A percentile compares a stretch with the other conserved stretches of the same genome.
Conservation (phyloP, 2,329 filamentous ascomycete genomes). For the Diaporthe vaccinii region DNA sequence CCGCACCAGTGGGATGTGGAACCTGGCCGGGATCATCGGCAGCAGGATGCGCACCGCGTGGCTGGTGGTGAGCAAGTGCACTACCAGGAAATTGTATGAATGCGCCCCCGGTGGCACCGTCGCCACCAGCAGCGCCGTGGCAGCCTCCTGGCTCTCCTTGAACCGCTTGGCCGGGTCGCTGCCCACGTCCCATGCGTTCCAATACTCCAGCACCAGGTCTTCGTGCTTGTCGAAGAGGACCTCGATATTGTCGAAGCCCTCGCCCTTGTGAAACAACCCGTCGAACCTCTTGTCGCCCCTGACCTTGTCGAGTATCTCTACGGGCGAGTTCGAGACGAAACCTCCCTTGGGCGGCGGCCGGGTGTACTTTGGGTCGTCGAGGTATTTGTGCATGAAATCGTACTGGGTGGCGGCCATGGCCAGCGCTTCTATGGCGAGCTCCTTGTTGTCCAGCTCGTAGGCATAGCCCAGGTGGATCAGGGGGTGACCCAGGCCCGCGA, state of each 20-base stretch:
- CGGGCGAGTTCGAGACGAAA: constrained; percentile 71
- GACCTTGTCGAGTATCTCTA: constrained; percentile 80
- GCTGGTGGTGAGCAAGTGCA: constrained; percentile 85
- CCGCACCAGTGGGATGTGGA: constrained; percentile 80
- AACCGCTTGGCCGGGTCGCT: constrained; percentile 81
- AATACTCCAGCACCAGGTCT: constrained; percentile 83
- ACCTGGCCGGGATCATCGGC: constrained; percentile 79
- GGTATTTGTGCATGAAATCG: constrained; percentile 72
- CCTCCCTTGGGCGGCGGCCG: constrained; percentile 63
- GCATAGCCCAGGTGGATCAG: constrained; percentile 97
- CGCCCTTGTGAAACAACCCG: constrained; percentile 67
- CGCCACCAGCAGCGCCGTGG: constrained; percentile 72
- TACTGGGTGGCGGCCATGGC: constrained; percentile 73
- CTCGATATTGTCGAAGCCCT: constrained; percentile 74
- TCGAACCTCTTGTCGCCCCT: constrained; percentile 78
- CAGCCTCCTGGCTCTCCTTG: constrained; percentile 75
- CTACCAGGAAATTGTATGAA: constrained; percentile 85
- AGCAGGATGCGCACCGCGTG: constrained; percentile 91
- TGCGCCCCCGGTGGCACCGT: constrained; percentile 70
- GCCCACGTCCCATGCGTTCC: constrained; percentile 84
- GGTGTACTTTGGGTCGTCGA: constrained; percentile 81
- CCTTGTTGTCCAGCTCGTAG: constrained; percentile 87
- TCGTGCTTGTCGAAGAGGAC: constrained; percentile 78
- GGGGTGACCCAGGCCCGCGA: constrained; percentile 86
- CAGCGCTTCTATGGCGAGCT: constrained; percentile 90